Base-by-base conservation (phyloP, 108 stramenopile species). In the Licmophora abbreviata region DNA sequence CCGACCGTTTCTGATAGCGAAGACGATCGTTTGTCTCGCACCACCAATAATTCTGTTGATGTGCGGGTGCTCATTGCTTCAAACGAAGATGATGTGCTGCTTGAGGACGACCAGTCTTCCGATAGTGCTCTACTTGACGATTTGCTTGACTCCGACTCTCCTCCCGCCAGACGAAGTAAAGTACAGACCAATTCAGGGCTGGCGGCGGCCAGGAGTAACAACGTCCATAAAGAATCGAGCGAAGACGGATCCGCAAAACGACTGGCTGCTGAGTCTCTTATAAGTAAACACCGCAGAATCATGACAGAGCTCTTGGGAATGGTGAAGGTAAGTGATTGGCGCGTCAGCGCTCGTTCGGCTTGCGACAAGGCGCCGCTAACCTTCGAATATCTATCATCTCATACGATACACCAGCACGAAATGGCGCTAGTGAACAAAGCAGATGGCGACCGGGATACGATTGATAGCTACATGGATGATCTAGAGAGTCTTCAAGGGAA, bases 391-490 rank as follows among this genome's bases (percentile, higher is more conserved):
- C 68, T 88, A 41, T 34, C 67, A 1, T 57, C 57, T 52, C 87
- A 88, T 52, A 55, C 68, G 44, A 36, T 56, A 11, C 63, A 75
- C 24, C 79, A 83, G 59, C 60, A 73, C 47, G 87, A 88, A 42
- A 84, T 84, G 82, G 59, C 66, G 9, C 37, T 84, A 12, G 82
- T 83, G 20, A 81, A 79, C 43, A 43, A 59, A 25, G 61, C 70
- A 8, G 80, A 80, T 48, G 74, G 64, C 28, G 69, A 81, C 41
- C 55, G 76, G 25, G 80, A 81, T 25, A 68, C 66, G 30, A 56
- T 84, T 35, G 77, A 88, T 48, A 69, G 76, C 17, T 88, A 88
- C 38, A 36, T 88, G 46, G 44, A 63, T 14, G 54, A 82, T 42
- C 75, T 88, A 12, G 69, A 79, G 25, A 41, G 47, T 4, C 40